Conservation (phyloP, 2,329 filamentous ascomycete species). For the Diplodia seriata region DNA sequence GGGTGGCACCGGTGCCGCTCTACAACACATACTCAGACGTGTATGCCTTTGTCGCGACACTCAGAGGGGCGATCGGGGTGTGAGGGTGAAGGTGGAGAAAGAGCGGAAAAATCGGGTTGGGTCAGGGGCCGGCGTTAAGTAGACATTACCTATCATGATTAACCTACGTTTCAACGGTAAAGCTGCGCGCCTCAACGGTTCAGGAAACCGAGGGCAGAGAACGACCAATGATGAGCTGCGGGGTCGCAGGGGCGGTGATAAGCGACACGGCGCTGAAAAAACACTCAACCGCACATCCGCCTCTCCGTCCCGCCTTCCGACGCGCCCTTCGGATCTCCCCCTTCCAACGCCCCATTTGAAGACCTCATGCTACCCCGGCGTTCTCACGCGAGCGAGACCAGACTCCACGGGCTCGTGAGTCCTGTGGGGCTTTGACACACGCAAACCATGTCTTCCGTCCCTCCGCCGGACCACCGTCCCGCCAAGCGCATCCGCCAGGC, state of each 20-base stretch:
- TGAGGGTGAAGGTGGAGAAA: conserved; percentile 2
- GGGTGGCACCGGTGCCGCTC: conserved; percentile 33
- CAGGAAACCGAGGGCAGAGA: neutral
- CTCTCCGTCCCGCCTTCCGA: conserved; percentile 17
- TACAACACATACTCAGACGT: conserved; percentile 31
- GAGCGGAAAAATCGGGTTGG: no score
- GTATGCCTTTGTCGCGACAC: conserved; percentile 21
- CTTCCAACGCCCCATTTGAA: conserved; percentile 6
- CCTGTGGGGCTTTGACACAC: conserved; percentile 22
- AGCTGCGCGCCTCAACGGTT: neutral
- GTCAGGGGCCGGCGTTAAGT: conserved; percentile 4
- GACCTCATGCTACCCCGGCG: neutral
- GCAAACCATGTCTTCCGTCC: conserved; percentile 12
- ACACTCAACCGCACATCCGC: conserved; percentile 26
- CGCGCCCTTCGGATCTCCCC: conserved; percentile 13
- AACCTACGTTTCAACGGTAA: neutral
- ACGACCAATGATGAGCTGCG: neutral
- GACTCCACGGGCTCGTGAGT: neutral
- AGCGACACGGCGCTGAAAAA: conserved; percentile 10
- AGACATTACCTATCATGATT: conserved; percentile 11
- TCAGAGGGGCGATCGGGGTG: conserved; percentile 14
- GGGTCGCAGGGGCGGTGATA: neutral
- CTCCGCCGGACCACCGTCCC: conserved; percentile 27
- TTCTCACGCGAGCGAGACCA: conserved; percentile 8
- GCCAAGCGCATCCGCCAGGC: conserved; percentile 38